Base-by-base conservation (phyloP, 148 eudicot genomes). In the Chenopodium album region DNA sequence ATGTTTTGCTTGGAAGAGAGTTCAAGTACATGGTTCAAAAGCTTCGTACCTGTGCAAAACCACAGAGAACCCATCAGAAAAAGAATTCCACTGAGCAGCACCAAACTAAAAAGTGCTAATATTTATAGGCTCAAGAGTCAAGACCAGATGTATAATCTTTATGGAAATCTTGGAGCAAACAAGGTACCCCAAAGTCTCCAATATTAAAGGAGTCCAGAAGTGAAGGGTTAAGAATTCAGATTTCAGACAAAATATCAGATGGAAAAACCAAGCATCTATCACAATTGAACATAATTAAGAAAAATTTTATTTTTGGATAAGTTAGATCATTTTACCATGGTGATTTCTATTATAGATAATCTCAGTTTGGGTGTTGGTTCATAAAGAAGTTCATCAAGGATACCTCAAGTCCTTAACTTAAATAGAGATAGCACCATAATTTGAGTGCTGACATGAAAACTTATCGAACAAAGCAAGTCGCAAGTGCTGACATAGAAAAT, bases 11-110 rank as follows among this genome's bases (percentile, higher is more conserved):
- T 95, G 62, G 88, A 44, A 78, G 93, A 84, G 71, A 91, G 89
- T 54, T 93, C 98, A 81, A 92, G 88, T 66, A 90, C 96, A 82
- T 92, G 92, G 85, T 90, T 91, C 82, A 95, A 86, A 68, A 95
- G 90, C 85, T 85, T 90, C 12, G 96, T 88, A 80, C 98, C 98
- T 95, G 91, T 65, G 34, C 44, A 84, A 74, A 67, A 44, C 19
- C 75, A 81, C 14, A 84, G 23, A 28, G 11, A 78, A 78, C 9
- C 19, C 54, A 31, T 81, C 62, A 81, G 8, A 47, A 20, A 23
- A 2, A 6, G 8, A 74, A 23, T 12, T 19, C 14, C 23, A 26
- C 26, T 37, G 28, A 71, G 67, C 76, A 41, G 44, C 47, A 37
- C n/a, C 14, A 37, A 31, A 70, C 23, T 78, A 56, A 56, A 20